Evolutionary conservation across 2,329 filamentous ascomycete genomes (phyloP), one percentile per base, ranked within the genome.

Genomic region (Torrubiella hemipterigena): DNA sequence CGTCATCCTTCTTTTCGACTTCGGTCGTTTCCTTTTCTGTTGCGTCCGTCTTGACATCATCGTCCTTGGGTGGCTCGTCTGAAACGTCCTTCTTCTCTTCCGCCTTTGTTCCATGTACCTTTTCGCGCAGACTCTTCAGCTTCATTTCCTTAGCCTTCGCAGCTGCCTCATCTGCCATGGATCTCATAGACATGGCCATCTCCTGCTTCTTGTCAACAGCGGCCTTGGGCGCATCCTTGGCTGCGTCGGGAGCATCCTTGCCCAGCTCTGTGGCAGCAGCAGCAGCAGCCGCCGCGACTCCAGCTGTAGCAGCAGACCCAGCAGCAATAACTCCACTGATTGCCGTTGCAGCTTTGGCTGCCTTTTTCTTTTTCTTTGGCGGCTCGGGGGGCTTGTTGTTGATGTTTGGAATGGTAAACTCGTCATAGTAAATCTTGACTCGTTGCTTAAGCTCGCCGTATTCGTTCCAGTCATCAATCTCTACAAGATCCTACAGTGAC

Each of bases 401-500:
- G 57, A 70, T 65, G 51, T 63, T 51, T 20, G 69, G 67, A 42
- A 73, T 70, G 29, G 70, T 74, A 46, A 61, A 62, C 42, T 76
- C 71, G 58, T 77, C 72, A 51, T 70, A 70, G 57, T 69, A 73
- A 43, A 80, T 72, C 38, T 67, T 76, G 45, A 96, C 75, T 46
- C 89, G 81, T 57, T 89, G 75, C 55, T 86, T 85, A 38, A 98
- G 72, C 59, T 96, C 89, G 57, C 86, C 86, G 57, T 93, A 95
- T 55, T 98, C 91, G 63, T 98, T 98, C 91, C 89, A 96, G 53
- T 98, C 91, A 59, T 98, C 91, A 40, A 96, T 76, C 56, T 96
- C 80, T 41, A 89, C 81, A 30, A 95, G 69, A 53, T 95, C 91
- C 87, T 95, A 38, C 4, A 32, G 4, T 10, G 16, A 18, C 7